A percentile compares a stretch with the other conserved stretches of the same genome.
Conservation (phyloP, 2,329 filamentous ascomycete genomes). For the Penicillium sp. region DNA sequence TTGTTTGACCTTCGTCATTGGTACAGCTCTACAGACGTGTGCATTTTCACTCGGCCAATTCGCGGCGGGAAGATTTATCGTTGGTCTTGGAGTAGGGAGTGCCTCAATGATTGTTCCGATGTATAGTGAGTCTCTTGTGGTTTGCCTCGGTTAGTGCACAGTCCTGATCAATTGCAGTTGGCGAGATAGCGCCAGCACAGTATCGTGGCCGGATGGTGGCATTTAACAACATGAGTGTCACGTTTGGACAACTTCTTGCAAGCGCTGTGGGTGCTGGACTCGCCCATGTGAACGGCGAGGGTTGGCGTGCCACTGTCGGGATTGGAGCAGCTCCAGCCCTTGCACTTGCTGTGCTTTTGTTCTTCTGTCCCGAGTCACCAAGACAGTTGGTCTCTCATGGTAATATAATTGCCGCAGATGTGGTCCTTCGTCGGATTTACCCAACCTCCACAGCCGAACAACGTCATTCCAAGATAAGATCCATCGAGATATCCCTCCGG, state of each 20-base stretch:
- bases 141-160: slow-evolving; percentile 16
- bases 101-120: slow-evolving; percentile 22
- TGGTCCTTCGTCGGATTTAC: slow-evolving; percentile 33
- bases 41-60: slow-evolving; percentile 32
- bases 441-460: slow-evolving; percentile 6
- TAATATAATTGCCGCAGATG: slow-evolving; percentile 42
- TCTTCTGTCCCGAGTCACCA: slow-evolving; percentile 53
- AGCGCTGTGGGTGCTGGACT: slow-evolving; percentile 46
- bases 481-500: slow-evolving; percentile 35
- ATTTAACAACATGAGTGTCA: slow-evolving; percentile 36
- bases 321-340: slow-evolving; percentile 51
- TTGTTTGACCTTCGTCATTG: slow-evolving; percentile 50
- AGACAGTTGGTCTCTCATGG: slow-evolving; percentile 50
- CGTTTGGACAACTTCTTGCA: slow-evolving; percentile 42
- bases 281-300: slow-evolving; percentile 40
- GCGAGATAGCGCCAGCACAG: slow-evolving; percentile 19
- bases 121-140: slow-evolving; percentile 33
- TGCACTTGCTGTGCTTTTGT: slow-evolving; percentile 46
- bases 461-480: neutral
- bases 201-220: slow-evolving; percentile 23
- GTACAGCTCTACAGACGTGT: slow-evolving; percentile 33
- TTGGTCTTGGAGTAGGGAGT: slow-evolving; percentile 30
- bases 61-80: slow-evolving; percentile 35
- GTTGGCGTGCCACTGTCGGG: slow-evolving; percentile 55
- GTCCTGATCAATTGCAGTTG: neutral